Evolutionary conservation across 352 stramenopile genomes (phyloP).

Genomic region (Plasmopara muralis): DNA sequence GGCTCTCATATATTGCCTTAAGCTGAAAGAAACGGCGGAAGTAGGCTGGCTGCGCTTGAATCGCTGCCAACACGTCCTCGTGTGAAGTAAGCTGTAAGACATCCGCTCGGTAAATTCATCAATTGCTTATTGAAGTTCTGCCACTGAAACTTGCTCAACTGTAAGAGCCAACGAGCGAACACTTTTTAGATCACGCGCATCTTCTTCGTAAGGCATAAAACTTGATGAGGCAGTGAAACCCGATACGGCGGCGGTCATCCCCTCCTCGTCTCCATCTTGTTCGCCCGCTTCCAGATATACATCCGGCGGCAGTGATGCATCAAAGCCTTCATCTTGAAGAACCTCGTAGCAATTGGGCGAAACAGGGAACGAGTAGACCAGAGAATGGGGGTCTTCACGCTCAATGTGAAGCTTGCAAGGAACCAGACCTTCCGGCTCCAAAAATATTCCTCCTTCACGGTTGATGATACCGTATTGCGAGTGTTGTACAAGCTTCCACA

Average conservation of each 20-base stretch:
- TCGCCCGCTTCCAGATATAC: neutral
- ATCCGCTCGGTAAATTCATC: neutral
- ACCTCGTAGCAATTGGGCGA: neutral
- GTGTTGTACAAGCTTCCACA: neutral
- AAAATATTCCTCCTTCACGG: neutral
- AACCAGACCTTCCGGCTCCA: neutral
- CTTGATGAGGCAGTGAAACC: neutral
- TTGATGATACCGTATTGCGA: constrained; percentile 3
- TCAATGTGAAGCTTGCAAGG: neutral
- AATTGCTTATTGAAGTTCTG: neutral
- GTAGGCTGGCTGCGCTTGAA: constrained; percentile 1
- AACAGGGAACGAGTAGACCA: neutral
- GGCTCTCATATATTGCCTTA: too few relatives aligned
- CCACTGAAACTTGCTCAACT: neutral
- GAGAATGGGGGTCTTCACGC: neutral
- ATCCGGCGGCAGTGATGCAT: neutral
- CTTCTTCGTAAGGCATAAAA: neutral
- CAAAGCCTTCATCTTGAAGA: neutral
- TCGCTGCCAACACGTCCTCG: neutral
- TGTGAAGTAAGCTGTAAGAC: neutral
- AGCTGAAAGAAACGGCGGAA: neutral
- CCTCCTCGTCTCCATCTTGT: neutral
- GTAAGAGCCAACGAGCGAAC: neutral
- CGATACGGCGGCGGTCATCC: neutral
- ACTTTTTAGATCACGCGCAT: neutral